Percentiles rank a stretch among this genome's conserved stretches.
These are phyloP conservation scores for Solanum bulbocastanum DNA, from an alignment of 257 asterid genomes.

Conservation along the genomic window DNA sequence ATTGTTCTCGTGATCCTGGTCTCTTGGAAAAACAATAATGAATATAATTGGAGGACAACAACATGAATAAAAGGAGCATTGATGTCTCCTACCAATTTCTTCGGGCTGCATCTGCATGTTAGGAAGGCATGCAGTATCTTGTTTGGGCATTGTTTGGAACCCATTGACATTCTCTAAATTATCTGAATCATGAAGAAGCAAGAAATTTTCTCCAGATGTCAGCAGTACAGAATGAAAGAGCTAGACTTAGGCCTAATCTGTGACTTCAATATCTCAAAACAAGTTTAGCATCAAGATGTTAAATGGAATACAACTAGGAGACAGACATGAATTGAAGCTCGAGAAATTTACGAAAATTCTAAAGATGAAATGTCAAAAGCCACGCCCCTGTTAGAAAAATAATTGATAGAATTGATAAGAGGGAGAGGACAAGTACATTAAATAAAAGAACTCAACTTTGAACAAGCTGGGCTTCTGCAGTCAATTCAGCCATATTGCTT, in stretches of 20 bases:
- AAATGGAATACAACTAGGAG: neutral
- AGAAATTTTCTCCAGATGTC: neutral
- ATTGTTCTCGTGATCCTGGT: neutral
- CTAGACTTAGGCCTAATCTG: neutral
- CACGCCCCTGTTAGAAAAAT: neutral
- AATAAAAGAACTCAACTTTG: conserved; percentile 1
- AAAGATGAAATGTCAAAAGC: neutral
- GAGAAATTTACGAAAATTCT: neutral
- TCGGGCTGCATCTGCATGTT: conserved; percentile 8
- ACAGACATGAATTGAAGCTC: neutral
- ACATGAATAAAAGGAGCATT: neutral
- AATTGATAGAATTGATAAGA: neutral
- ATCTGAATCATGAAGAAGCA: conserved; percentile 1
- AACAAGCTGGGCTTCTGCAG: neutral
- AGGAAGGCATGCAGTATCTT: conserved; percentile 11
- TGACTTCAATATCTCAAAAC: neutral
- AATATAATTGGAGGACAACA: neutral
- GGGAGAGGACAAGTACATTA: neutral
- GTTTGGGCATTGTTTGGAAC: neutral
- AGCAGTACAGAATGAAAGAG: neutral
- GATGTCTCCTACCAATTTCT: conserved; percentile 18
- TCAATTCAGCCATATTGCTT: conserved; percentile 2
- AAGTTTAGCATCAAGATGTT: neutral
- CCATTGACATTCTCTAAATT: conserved; percentile 3
- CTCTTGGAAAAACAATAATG: neutral